These are phyloP conservation scores for Acer campestre DNA, from an alignment of 345 rosid species.

Conservation along the genomic window DNA sequence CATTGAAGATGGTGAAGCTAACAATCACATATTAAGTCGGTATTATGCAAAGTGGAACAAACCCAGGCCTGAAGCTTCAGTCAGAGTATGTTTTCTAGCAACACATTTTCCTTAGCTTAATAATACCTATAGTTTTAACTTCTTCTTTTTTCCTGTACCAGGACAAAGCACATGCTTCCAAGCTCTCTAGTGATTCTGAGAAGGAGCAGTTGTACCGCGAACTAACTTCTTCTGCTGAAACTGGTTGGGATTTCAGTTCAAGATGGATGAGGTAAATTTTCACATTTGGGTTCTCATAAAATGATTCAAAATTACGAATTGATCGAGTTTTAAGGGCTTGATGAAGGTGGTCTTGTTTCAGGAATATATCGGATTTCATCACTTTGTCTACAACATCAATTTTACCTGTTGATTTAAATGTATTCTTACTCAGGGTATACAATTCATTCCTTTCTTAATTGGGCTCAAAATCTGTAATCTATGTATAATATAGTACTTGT, in stretches of 20 bases:
- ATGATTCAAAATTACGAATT: neutral
- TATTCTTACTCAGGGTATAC: constrained; percentile 65
- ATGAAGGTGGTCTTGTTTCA: constrained; percentile 28
- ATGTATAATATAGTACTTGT: neutral
- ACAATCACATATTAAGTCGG: constrained; percentile 59
- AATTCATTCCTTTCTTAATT: neutral
- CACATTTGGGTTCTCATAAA: neutral
- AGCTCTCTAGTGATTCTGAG: constrained; percentile 44
- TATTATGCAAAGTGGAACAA: constrained; percentile 91
- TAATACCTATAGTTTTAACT: neutral
- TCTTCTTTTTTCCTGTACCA: constrained; percentile 31
- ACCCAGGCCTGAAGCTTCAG: constrained; percentile 82
- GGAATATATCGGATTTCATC: constrained; percentile 60
- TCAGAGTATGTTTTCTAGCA: constrained; percentile 44
- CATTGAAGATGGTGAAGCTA: constrained; percentile 48
- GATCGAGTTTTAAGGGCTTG: neutral
- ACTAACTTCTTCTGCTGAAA: constrained; percentile 84
- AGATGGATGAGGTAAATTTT: constrained; percentile 87
- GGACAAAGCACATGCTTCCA: constrained; percentile 71
- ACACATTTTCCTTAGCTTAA: constrained; percentile 3
- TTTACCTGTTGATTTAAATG: constrained; percentile 86
- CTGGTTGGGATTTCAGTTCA: constrained; percentile 91
- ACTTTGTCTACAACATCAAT: constrained; percentile 71
- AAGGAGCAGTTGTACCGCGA: constrained; percentile 68
- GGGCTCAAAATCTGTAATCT: neutral